A percentile compares a stretch with the other conserved stretches of the same genome.
Evolutionary conservation across 2,329 filamentous ascomycete species (phyloP).

Genomic region (Pseudocercospora pini-densiflorae): DNA sequence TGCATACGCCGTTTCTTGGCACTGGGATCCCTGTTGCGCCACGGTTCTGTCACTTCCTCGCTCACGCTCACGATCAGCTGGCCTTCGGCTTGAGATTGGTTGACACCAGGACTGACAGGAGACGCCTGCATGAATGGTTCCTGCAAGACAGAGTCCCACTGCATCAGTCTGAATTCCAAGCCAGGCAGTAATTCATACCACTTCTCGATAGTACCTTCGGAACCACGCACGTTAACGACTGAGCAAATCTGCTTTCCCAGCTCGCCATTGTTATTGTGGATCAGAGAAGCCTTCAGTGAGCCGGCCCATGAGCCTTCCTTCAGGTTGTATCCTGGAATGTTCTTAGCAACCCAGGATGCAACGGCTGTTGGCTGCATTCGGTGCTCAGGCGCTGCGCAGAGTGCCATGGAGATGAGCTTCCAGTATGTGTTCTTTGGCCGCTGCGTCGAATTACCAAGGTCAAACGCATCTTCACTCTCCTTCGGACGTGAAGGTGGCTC

Average conservation of each 20-base stretch:
- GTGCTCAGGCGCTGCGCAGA: conserved; percentile 30
- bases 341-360: conserved; percentile 35
- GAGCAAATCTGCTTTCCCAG: conserved; percentile 12
- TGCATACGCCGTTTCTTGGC: not conserved
- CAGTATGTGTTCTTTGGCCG: conserved; percentile 31
- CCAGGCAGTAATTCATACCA: conserved; percentile 31
- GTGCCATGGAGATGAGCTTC: conserved; percentile 38
- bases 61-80: not conserved
- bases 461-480: conserved; percentile 9
- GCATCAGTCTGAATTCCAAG: conserved; percentile 25
- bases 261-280: conserved; percentile 17
- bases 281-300: conserved; percentile 23
- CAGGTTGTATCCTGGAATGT: conserved; percentile 33
- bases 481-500: not conserved
- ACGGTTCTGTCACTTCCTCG: not conserved
- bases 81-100: not conserved
- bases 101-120: not conserved
- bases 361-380: conserved; percentile 29
- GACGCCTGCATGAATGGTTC: conserved; percentile 10
- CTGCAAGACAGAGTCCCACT: conserved; percentile 34
- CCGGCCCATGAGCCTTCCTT: conserved; percentile 26
- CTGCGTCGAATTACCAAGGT: conserved; percentile 28
- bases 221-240: not conserved
- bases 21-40: not conserved
- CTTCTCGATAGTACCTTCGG: conserved; percentile 1